These are phyloP conservation scores for Aspergillus udagawae DNA, from an alignment of 2,329 filamentous ascomycete species.

Conservation along the genomic window DNA sequence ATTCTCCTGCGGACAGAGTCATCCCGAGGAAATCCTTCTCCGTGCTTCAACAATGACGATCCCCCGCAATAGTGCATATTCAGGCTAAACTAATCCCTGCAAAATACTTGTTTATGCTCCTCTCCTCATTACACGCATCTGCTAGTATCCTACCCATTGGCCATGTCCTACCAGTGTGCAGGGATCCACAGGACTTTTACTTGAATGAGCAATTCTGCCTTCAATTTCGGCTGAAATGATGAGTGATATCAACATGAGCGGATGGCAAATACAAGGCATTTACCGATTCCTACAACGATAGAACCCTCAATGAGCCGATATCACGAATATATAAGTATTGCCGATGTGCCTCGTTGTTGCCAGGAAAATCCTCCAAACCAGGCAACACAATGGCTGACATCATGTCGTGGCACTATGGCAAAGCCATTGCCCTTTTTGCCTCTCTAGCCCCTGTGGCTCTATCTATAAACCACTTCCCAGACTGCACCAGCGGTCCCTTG, in stretches of 20 bases:
- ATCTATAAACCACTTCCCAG: constrained; percentile 36
- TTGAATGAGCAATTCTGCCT: background rate
- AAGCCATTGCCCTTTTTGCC: background rate
- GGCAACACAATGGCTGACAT: background rate
- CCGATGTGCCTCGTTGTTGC: background rate
- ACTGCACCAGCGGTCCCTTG: constrained; percentile 48
- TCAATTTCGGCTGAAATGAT: background rate
- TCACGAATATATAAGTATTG: background rate
- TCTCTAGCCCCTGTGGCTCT: background rate
- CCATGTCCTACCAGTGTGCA: background rate
- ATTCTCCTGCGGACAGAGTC: no score
- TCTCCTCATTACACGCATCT: background rate
- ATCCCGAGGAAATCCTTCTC: no score
- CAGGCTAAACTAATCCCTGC: background rate
- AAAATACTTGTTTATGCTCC: background rate
- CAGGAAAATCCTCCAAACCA: background rate
- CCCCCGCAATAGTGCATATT: background rate
- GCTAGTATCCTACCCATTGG: no score
- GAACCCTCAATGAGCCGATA: no score
- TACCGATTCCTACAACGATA: no score
- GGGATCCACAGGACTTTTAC: background rate
- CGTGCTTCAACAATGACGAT: background rate
- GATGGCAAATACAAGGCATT: no score
- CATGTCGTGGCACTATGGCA: background rate
- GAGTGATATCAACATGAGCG: background rate